These are phyloP conservation scores for Neoboletus subvelutipes DNA, from an alignment of 768 basidiomycete species.

Conservation along the genomic window DNA sequence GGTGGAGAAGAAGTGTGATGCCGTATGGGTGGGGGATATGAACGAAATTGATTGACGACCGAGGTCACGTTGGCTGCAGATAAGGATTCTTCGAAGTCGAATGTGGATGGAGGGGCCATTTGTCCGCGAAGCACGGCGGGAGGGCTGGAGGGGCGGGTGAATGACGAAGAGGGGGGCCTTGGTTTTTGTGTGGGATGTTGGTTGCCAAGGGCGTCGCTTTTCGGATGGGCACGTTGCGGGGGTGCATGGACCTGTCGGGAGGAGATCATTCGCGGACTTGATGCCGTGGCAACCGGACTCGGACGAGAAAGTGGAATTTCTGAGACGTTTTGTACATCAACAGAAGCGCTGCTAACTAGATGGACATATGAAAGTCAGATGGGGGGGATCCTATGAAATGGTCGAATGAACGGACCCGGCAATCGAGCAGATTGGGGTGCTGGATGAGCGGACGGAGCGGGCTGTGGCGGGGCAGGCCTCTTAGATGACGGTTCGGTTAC, in stretches of 20 bases:
- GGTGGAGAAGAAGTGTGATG: constrained; percentile 22
- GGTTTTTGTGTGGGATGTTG: constrained; percentile 1
- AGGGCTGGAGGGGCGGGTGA: not conserved
- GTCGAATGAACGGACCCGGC: constrained; percentile 18
- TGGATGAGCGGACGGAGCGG: too few relatives aligned
- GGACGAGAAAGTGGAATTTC: not conserved
- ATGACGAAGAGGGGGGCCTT: not conserved
- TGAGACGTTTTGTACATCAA: constrained; percentile 1
- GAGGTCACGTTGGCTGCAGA: constrained; percentile 31
- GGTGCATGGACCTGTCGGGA: constrained; percentile 4
- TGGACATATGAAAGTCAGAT: constrained; percentile 10
- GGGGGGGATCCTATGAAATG: not conserved
- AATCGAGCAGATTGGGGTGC: too few relatives aligned
- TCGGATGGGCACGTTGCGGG: constrained; percentile 8
- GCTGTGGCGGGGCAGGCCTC: not conserved
- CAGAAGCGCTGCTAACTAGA: constrained; percentile 7
- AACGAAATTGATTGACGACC: constrained; percentile 34
- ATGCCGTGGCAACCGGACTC: constrained; percentile 22
- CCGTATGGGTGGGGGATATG: constrained; percentile 27
- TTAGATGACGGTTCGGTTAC: not conserved
- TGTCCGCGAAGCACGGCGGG: constrained; percentile 29
- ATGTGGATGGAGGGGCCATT: constrained; percentile 10
- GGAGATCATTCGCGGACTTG: constrained; percentile 5
- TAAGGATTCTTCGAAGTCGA: constrained; percentile 32
- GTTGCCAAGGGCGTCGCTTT: constrained; percentile 20